These are phyloP conservation scores for Ustilaginoidea virens DNA, from an alignment of 2,329 filamentous ascomycete species.

Conservation along the genomic window DNA sequence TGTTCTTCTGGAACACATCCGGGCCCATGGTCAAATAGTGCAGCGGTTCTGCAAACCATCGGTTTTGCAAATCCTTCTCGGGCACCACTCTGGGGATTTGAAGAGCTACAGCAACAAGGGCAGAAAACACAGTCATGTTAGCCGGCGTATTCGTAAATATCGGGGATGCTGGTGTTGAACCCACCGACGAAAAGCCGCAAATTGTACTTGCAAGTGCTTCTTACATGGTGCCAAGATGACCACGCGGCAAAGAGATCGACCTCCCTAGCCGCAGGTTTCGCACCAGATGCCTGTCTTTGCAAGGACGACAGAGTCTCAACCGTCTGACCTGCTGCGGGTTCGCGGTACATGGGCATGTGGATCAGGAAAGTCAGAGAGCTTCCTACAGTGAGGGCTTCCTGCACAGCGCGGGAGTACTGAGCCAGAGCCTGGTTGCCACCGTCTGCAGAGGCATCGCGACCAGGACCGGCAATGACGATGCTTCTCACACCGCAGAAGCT, in stretches of 20 bases:
- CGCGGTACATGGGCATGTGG: slow-evolving; percentile 70
- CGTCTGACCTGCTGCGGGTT: slow-evolving; percentile 41
- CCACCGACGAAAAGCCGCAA: slow-evolving; percentile 70
- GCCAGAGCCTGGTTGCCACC: slow-evolving; percentile 36
- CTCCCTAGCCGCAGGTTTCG: slow-evolving; percentile 23
- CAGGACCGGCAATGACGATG: slow-evolving; percentile 68
- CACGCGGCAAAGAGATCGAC: slow-evolving; percentile 66
- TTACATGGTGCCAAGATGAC: slow-evolving; percentile 88
- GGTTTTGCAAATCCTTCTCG: slow-evolving; percentile 42
- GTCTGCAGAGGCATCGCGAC: slow-evolving; percentile 40
- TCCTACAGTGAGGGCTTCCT: slow-evolving; percentile 61
- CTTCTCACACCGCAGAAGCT: slow-evolving; percentile 85
- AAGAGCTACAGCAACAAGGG: slow-evolving; percentile 25
- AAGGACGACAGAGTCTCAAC: slow-evolving; percentile 34
- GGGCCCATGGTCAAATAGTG: slow-evolving; percentile 42
- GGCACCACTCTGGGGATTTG: slow-evolving; percentile 43
- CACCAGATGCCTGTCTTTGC: slow-evolving; percentile 14
- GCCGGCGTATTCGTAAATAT: too few species aligned
- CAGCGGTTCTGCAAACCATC: slow-evolving; percentile 56
- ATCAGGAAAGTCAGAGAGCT: slow-evolving; percentile 68
- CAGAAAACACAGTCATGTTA: background rate
- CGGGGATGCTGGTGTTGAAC: background rate
- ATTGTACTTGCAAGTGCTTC: slow-evolving; percentile 75
- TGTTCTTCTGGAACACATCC: slow-evolving; percentile 43
- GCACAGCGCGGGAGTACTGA: slow-evolving; percentile 72